Percentiles rank a stretch among this genome's conserved stretches.
Evolutionary conservation across 305 asterid species (phyloP).

Genomic region (Fraxinus nigra): DNA sequence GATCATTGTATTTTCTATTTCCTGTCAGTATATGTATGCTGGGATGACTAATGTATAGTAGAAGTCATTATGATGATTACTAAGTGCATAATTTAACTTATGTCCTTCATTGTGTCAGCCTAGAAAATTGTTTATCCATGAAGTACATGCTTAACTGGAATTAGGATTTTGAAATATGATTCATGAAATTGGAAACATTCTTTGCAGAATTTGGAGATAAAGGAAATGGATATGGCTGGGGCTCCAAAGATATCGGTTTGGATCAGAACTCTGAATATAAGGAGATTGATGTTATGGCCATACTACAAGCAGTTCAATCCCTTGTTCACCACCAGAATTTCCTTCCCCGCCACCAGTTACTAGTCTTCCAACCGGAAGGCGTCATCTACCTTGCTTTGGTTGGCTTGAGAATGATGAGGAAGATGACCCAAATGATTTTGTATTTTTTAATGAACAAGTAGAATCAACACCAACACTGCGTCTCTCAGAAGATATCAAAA

Average conservation of each 20-base stretch:
- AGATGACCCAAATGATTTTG: constrained; percentile 2
- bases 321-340: not conserved
- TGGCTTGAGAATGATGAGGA: constrained; percentile 41
- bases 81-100: not conserved
- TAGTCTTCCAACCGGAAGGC: constrained; percentile 4
- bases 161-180: not conserved
- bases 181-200: not conserved
- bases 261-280: constrained; percentile 1
- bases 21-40: not conserved
- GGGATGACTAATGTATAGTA: not conserved
- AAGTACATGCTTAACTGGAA: not conserved
- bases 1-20: not conserved
- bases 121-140: not conserved
- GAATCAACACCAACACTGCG: not conserved
- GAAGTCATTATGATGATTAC: not conserved
- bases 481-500: not conserved
- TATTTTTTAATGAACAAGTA: not conserved
- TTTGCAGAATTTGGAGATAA: not conserved
- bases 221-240: not conserved
- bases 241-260: constrained; percentile 11
- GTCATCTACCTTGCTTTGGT: constrained; percentile 36
- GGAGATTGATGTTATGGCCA: not conserved
- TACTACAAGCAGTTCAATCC: not conserved
- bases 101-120: not conserved
- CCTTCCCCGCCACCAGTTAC: constrained; percentile 6